Conservation (phyloP, 768 basidiomycete genomes). For the Thelephora ganbajun region DNA sequence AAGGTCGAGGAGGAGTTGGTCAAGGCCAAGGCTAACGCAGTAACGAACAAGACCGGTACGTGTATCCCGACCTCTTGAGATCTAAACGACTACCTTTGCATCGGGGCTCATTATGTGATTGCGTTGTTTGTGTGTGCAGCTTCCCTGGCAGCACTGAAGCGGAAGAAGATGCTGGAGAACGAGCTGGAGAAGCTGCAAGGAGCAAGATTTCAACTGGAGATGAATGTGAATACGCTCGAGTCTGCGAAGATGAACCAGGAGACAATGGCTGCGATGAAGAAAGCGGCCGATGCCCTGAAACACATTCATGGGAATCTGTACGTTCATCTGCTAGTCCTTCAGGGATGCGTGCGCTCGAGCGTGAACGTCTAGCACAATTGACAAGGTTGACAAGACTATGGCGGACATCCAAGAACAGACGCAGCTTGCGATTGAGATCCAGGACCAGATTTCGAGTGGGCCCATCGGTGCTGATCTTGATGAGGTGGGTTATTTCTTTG, state of each 20-base stretch:
- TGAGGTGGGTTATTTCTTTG: slow-evolving; percentile 40
- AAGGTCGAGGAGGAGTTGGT: slow-evolving; percentile 90
- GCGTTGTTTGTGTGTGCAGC: slow-evolving; percentile 26
- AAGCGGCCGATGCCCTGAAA: slow-evolving; percentile 79
- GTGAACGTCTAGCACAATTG: slow-evolving; percentile 43
- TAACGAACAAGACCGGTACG: slow-evolving; percentile 86
- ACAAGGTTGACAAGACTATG: slow-evolving; percentile 88
- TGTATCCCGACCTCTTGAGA: slow-evolving; percentile 8
- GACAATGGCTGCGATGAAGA: slow-evolving; percentile 96
- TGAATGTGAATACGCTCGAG: slow-evolving; percentile 94
- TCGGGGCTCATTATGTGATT: background rate
- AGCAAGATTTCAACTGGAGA: slow-evolving; percentile 82
- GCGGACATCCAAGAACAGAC: slow-evolving; percentile 77
- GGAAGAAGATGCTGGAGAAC: slow-evolving; percentile 82
- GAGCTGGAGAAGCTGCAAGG: slow-evolving; percentile 81
- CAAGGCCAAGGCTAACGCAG: slow-evolving; percentile 88
- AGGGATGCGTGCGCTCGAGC: slow-evolving; percentile 1
- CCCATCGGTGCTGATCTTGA: slow-evolving; percentile 43
- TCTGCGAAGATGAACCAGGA: slow-evolving; percentile 96
- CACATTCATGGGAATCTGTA: slow-evolving; percentile 84
- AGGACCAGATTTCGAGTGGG: slow-evolving; percentile 73
- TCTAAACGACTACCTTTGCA: background rate
- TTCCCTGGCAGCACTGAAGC: slow-evolving; percentile 79
- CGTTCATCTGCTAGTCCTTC: slow-evolving; percentile 21
- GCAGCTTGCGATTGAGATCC: slow-evolving; percentile 86